Percentiles rank a stretch among this genome's conserved stretches.
Conservation (phyloP, 1,139 yeast species). For the Candida frijolesensis region DNA sequence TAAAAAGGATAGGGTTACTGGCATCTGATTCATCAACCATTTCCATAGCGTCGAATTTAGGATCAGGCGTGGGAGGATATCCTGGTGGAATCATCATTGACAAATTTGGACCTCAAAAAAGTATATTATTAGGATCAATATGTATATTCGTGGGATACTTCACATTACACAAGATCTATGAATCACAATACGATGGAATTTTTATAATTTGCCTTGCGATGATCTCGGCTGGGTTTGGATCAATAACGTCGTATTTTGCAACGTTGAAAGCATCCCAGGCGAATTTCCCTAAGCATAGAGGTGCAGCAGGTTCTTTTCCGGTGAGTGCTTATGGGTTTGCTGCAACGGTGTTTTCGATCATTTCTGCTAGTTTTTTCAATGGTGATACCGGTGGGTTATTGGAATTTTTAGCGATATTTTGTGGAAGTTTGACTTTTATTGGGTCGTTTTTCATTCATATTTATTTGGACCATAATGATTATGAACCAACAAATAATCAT, state of each 20-base stretch:
- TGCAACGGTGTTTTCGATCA: slow-evolving; percentile 44
- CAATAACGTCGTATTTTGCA: slow-evolving; percentile 63
- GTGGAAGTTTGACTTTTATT: slow-evolving; percentile 38
- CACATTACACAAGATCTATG: slow-evolving; percentile 35
- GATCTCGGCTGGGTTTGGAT: slow-evolving; percentile 62
- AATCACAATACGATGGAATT: slow-evolving; percentile 23
- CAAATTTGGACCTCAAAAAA: slow-evolving; percentile 52
- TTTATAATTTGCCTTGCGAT: slow-evolving; percentile 39
- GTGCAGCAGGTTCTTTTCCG: slow-evolving; percentile 68
- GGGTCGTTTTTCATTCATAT: slow-evolving; percentile 44
- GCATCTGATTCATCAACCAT: slow-evolving; percentile 65
- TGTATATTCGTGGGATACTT: slow-evolving; percentile 47
- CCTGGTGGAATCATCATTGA: slow-evolving; percentile 72
- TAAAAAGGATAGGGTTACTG: slow-evolving; percentile 56
- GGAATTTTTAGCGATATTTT: slow-evolving; percentile 36
- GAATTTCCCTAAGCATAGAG: slow-evolving; percentile 69
- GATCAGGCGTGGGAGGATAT: slow-evolving; percentile 68
- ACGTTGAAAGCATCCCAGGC: slow-evolving; percentile 70
- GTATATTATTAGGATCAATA: slow-evolving; percentile 57
- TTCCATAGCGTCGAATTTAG: slow-evolving; percentile 62
- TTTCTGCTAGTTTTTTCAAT: slow-evolving; percentile 48
- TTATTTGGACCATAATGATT: slow-evolving; percentile 25
- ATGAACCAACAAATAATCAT: slow-evolving; percentile 12
- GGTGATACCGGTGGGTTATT: slow-evolving; percentile 46
- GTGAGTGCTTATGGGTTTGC: slow-evolving; percentile 59